Evolutionary conservation across 2,329 filamentous ascomycete species (phyloP), one percentile per base, ranked within the genome.

Genomic region (Calonectria pauciramosa): DNA sequence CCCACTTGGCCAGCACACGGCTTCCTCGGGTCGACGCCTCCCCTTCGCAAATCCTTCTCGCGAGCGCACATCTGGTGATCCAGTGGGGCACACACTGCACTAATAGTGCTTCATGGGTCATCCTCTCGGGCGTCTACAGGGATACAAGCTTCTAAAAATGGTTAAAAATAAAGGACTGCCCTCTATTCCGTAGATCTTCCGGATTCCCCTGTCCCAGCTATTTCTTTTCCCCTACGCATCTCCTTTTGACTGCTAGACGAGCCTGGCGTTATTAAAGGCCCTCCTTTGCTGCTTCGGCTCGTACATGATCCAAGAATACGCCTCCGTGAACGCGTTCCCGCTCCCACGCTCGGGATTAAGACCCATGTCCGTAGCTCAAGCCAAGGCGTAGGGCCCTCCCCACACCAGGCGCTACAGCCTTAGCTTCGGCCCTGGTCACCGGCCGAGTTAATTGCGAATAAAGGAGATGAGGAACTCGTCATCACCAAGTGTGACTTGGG

Each of bases 71-170:
- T 38, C 56, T 41, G 56, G 36, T 63, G 34, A 63, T 41, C 36
- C 23, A 13, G 44, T 47, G 44, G 44, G 44, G 44, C 44, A 13
- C 44, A 4, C 44, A 8, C 9, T 20, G 20, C 11, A 3, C 16
- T n/a, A 32, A 32, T 32, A 32, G 30, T 32, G 30, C 30, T 32
- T 23, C 13, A 23, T 63, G 36, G 56, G 56, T 26, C 56, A 28
- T 26, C 34, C 2, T 23, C 14, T 38, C 11, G 32, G 56, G 32
- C n/a, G 30, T 8, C 2, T 13, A 28, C 56, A 41, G 23, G 56
- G 56, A 63, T 63, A 23, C n/a, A 63, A 41, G 56, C 56, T 63
- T 63, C 56, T 41, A 63, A 63, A 63, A 60, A 41, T 23, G 56
- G 56, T 38, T 63, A 41, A 63, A 63, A 63, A 63, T 28, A 41